These are phyloP conservation scores for Elsinoe necatrix DNA, from an alignment of 2,329 filamentous ascomycete species.

Conservation along the genomic window DNA sequence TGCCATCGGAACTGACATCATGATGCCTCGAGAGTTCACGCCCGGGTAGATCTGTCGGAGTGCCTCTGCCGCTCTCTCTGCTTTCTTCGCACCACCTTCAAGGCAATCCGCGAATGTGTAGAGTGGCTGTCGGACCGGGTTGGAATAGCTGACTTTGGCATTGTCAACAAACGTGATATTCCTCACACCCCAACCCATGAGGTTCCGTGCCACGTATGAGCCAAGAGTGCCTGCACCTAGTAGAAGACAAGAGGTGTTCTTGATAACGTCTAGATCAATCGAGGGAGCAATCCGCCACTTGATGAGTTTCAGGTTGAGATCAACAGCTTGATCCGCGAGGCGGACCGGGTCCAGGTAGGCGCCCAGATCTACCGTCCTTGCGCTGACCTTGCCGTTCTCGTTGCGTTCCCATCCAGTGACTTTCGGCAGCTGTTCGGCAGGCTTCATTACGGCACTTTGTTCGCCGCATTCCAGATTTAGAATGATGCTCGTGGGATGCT, in stretches of 20 bases:
- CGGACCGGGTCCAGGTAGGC: slow-evolving; percentile 88
- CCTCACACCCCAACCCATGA: slow-evolving; percentile 91
- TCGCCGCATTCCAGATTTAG: slow-evolving; percentile 49
- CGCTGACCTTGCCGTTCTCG: slow-evolving; percentile 64
- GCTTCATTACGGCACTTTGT: slow-evolving; percentile 19
- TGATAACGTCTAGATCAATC: slow-evolving; percentile 79
- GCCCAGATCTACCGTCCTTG: slow-evolving; percentile 70
- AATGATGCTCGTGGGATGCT: slow-evolving; percentile 74
- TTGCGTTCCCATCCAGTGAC: slow-evolving; percentile 94
- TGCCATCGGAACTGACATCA: slow-evolving; percentile 86
- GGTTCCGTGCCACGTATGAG: slow-evolving; percentile 82
- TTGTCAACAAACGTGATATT: slow-evolving; percentile 97
- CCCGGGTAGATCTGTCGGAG: slow-evolving; percentile 84
- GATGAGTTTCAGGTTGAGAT: slow-evolving; percentile 95
- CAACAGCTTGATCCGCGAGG: slow-evolving; percentile 86
- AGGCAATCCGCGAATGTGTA: slow-evolving; percentile 87
- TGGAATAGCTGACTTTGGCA: slow-evolving; percentile 86
- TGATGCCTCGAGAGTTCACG: slow-evolving; percentile 70
- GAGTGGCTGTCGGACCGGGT: slow-evolving; percentile 87
- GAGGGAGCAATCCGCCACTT: slow-evolving; percentile 94
- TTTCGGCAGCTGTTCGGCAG: slow-evolving; percentile 50
- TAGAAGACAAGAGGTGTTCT: slow-evolving; percentile 79
- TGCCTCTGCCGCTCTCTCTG: slow-evolving; percentile 67
- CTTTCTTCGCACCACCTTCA: slow-evolving; percentile 76
- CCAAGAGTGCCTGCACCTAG: slow-evolving; percentile 89